Evolutionary conservation across 352 stramenopile species (phyloP), one percentile per base, ranked within the genome.

Genomic region (Pythium dissotocum): DNA sequence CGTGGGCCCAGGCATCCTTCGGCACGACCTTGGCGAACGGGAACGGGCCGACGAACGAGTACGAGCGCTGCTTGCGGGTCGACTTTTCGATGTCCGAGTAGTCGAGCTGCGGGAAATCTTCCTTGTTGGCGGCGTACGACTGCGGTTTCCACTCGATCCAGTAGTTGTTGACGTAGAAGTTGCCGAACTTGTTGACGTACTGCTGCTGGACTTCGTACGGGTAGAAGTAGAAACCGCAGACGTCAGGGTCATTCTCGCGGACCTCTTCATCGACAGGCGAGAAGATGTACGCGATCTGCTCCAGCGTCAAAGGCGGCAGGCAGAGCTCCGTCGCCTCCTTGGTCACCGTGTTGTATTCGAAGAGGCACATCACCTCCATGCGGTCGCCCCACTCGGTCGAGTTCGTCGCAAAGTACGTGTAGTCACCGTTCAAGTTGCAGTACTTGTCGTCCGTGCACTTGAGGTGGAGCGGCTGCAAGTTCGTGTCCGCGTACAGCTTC

Each of bases 191-290:
- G 58, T 62, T 67, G 63, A 76, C 75, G 67, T 90, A 88, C 63
- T 80, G 70, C 66, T 81, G 78, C 58, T 77, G 71, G 58, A 88
- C 75, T 53, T 89, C 83, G 69, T 90, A 91, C 61, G 82, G 83
- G 70, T 89, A 87, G 38, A 90, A 86, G 75, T 91, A 91, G 67
- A 85, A 88, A 51, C 83, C 83, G 54, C 81, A 91, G 51, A 86
- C 75, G 52, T 91, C 80, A 36, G 77, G 77, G 70, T 90, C 81
- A 65, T 91, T 89, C 65, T 75, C 61, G 33, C 76, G 69, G 16
- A 82, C 59, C 58, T 90, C 83, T 28, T 80, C 76, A 2, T 77
- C 73, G 32, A 89, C 71, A 0, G 83, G 83, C 28, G 76, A 75
- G 49, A 91, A 55, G 28, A 87, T 67, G 68, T 87, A 85, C 65